These are phyloP conservation scores for Penicillium verrucosum DNA, from an alignment of 2,329 filamentous ascomycete species.

Conservation along the genomic window DNA sequence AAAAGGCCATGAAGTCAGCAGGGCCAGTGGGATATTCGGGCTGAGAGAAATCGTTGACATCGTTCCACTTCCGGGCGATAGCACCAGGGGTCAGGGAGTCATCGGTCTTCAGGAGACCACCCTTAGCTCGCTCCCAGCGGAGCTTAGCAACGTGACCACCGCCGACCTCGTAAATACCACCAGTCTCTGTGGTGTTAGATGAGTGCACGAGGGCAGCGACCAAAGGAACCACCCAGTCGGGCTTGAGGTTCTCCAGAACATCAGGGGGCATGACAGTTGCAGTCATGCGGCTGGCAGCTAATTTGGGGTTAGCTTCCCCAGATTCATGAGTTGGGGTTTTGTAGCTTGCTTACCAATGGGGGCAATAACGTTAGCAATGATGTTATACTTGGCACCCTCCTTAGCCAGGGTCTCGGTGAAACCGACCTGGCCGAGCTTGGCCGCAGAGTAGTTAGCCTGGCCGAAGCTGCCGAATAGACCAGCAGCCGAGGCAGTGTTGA, in stretches of 20 bases:
- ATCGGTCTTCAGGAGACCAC: slow-evolving; percentile 86
- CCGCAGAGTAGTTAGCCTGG: slow-evolving; percentile 94
- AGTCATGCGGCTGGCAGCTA: slow-evolving; percentile 90
- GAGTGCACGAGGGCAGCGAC: slow-evolving; percentile 86
- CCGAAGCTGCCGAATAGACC: slow-evolving; percentile 95
- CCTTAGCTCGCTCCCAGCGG: slow-evolving; percentile 89
- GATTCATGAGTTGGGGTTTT: not conserved
- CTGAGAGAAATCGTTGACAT: slow-evolving; percentile 80
- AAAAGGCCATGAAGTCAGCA: slow-evolving; percentile 81
- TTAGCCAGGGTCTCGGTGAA: slow-evolving; percentile 98
- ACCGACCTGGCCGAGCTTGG: slow-evolving; percentile 90
- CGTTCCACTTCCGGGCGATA: slow-evolving; percentile 82
- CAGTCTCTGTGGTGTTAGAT: slow-evolving; percentile 76
- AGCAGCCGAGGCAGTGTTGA: slow-evolving; percentile 95
- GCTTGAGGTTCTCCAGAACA: slow-evolving; percentile 77
- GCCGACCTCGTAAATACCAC: slow-evolving; percentile 88
- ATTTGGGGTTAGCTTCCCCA: slow-evolving; percentile 8
- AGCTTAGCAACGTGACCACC: slow-evolving; percentile 90
- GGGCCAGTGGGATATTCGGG: slow-evolving; percentile 79
- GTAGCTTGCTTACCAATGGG: slow-evolving; percentile 58
- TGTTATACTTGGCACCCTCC: slow-evolving; percentile 98
- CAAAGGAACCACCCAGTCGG: slow-evolving; percentile 91
- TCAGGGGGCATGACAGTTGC: slow-evolving; percentile 95
- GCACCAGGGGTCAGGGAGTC: slow-evolving; percentile 82
- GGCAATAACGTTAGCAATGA: slow-evolving; percentile 89